A percentile compares a stretch with the other conserved stretches of the same genome.
phyloP scores from a whole-genome alignment of 2,329 filamentous ascomycete species.

The Xylariaceae sp. region DNA sequence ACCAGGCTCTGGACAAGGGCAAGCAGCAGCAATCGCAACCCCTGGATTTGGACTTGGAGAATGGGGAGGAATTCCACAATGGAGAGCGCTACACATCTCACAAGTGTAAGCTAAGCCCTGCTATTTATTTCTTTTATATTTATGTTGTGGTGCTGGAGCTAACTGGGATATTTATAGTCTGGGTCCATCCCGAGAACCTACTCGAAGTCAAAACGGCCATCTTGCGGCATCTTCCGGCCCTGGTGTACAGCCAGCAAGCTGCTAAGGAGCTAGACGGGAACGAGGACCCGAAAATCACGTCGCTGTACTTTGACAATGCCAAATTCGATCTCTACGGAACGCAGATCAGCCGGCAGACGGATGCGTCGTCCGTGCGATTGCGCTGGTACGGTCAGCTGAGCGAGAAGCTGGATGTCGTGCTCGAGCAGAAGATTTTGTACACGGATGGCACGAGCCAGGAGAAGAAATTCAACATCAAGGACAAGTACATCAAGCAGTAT shows the following conservation, averaged over 20 bases:
- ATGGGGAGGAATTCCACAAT: conserved; percentile 52
- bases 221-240: conserved; percentile 78
- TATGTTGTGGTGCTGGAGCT: conserved; percentile 19
- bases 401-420: conserved; percentile 69
- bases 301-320: conserved; percentile 88
- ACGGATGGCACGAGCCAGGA: conserved; percentile 74
- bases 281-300: conserved; percentile 86
- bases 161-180: conserved; percentile 52
- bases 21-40: conserved; percentile 39
- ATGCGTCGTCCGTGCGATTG: conserved; percentile 77
- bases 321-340: conserved; percentile 80
- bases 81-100: conserved; percentile 75
- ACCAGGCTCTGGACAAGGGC: conserved; percentile 68
- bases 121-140: conserved; percentile 7
- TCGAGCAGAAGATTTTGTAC: conserved; percentile 85
- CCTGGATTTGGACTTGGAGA: conserved; percentile 46
- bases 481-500: conserved; percentile 87
- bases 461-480: conserved; percentile 78
- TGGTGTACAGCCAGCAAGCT: conserved; percentile 86
- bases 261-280: conserved; percentile 75
- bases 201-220: conserved; percentile 97
- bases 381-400: conserved; percentile 87
- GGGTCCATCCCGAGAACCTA: conserved; percentile 92
- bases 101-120: conserved; percentile 60
- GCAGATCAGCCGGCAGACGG: conserved; percentile 71